These are phyloP conservation scores for Posidonia oceanica DNA, from an alignment of 116 monocot species.

Conservation along the genomic window DNA sequence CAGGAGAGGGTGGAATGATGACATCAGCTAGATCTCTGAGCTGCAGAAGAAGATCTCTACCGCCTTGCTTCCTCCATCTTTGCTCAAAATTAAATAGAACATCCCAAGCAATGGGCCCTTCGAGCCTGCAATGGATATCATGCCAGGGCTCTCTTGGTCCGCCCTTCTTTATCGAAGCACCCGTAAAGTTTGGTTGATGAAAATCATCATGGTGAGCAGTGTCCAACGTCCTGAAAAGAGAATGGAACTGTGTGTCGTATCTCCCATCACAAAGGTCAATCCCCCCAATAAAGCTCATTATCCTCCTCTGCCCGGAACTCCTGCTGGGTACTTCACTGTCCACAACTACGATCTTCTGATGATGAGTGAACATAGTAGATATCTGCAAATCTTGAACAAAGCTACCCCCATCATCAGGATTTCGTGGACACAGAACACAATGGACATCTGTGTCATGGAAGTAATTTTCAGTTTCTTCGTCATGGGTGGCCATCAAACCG, in stretches of 20 bases:
- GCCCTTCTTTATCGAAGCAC: constrained; percentile 32
- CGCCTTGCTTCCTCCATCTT: constrained; percentile 55
- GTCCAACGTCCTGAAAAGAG: constrained; percentile 42
- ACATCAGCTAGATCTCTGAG: constrained; percentile 8
- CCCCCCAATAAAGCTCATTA: constrained; percentile 43
- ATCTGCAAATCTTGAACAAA: constrained; percentile 43
- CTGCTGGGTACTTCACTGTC: constrained; percentile 22
- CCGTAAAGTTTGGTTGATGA: constrained; percentile 49
- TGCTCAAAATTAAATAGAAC: constrained; percentile 56
- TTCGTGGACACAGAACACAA: constrained; percentile 50
- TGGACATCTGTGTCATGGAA: constrained; percentile 33
- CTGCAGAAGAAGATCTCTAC: constrained; percentile 24
- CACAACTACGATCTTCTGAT: constrained; percentile 49
- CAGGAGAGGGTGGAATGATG: constrained; percentile 28
- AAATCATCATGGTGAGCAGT: constrained; percentile 35
- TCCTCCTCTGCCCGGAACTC: constrained; percentile 16
- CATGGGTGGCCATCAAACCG: constrained; percentile 66
- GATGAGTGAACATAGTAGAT: constrained; percentile 63
- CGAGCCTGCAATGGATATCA: constrained; percentile 47
- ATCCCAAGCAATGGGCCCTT: constrained; percentile 53
- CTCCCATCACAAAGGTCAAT: constrained; percentile 36
- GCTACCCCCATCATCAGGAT: constrained; percentile 45
- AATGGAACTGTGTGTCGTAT: constrained; percentile 46
- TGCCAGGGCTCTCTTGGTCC: constrained; percentile 68
- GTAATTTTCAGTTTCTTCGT: constrained; percentile 46